Conservation (phyloP, 495 filamentous ascomycete genomes). For the Neurospora sp. region DNA sequence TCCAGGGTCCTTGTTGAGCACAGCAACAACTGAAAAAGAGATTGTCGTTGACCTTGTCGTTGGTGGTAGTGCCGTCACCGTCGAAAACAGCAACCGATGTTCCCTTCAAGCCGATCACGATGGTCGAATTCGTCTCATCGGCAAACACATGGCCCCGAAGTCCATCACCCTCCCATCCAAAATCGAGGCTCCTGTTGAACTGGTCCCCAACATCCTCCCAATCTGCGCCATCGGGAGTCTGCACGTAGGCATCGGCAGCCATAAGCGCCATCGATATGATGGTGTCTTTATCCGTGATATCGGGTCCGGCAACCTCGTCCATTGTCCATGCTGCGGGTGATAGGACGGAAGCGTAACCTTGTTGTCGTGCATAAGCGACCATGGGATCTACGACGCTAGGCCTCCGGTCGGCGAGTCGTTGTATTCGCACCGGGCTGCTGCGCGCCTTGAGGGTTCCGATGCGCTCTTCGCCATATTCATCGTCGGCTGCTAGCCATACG, state of each 20-base stretch:
- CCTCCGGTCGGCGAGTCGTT: slow-evolving; percentile 71
- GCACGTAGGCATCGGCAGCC: slow-evolving; percentile 79
- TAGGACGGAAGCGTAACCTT: slow-evolving; percentile 47
- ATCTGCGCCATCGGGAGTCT: slow-evolving; percentile 55
- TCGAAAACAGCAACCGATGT: slow-evolving; percentile 88
- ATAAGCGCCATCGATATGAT: slow-evolving; percentile 76
- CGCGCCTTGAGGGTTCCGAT: slow-evolving; percentile 40
- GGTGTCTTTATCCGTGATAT: slow-evolving; percentile 77
- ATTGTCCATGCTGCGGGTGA: slow-evolving; percentile 69
- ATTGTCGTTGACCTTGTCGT: slow-evolving; percentile 96
- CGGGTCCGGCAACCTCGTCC: slow-evolving; percentile 68
- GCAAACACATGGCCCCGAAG: slow-evolving; percentile 87
- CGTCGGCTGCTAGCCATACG: slow-evolving; percentile 56
- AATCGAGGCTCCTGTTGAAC: slow-evolving; percentile 72
- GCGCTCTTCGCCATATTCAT: slow-evolving; percentile 39
- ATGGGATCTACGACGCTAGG: slow-evolving; percentile 65
- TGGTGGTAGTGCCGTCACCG: slow-evolving; percentile 87
- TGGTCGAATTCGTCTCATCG: slow-evolving; percentile 71
- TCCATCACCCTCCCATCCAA: slow-evolving; percentile 87
- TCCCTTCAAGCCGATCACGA: slow-evolving; percentile 88
- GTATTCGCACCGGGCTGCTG: slow-evolving; percentile 54
- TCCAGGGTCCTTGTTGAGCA: slow-evolving; percentile 76
- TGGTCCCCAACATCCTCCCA: slow-evolving; percentile 74
- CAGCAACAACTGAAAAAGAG: slow-evolving; percentile 97
- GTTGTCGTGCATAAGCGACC: slow-evolving; percentile 53